Evolutionary conservation across 495 filamentous ascomycete genomes (phyloP), one percentile per base, ranked within the genome.

Genomic region (Trichocladium uniseriatum): DNA sequence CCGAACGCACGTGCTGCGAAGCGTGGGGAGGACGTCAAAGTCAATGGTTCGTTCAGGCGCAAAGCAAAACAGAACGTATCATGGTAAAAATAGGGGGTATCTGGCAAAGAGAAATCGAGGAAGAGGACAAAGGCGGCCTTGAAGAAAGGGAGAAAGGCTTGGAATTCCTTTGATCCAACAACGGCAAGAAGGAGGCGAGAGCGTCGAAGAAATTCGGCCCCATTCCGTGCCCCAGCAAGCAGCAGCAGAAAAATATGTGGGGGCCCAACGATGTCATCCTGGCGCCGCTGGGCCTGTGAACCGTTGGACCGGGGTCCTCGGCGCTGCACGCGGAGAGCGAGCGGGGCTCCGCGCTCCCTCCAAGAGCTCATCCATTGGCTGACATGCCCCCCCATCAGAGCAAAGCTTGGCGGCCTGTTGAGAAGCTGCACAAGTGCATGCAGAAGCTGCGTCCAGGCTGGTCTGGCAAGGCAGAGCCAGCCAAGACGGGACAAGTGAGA

Each of bases 231-330:
- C 16, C 7, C 35, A 7, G 5, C 42, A 14, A 38, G 5, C 4
- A 29, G 35, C 35, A 38, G 3, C 16, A 14, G 31, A 28, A 48
- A 37, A 38, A 24, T 24, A 28, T 31, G 46, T 48, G 49, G 38
- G 50, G 35, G 9, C 14, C 42, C 45, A 42, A 49, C 45, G 49
- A 52, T 56, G 49, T 56, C 54, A 56, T 52, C 41, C 38, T 29
- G 27, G 10, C 5, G 27, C 48, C 41, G 34, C 35, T 44, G 32
- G 11, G 14, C 35, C 45, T 45, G 9, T 16, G 34, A 48, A 41
- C 44, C 39, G 38, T 45, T 52, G 13, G 43, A 34, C 43, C 20
- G 35, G 53, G 44, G 34, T 15, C 24, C 37, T 38, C 18, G 37
- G 38, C 28, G 22, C 14, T 21, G 14, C 21, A 29, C 24, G 34